Conservation (phyloP, 2,329 filamentous ascomycete genomes). For the Helotiales sp. region DNA sequence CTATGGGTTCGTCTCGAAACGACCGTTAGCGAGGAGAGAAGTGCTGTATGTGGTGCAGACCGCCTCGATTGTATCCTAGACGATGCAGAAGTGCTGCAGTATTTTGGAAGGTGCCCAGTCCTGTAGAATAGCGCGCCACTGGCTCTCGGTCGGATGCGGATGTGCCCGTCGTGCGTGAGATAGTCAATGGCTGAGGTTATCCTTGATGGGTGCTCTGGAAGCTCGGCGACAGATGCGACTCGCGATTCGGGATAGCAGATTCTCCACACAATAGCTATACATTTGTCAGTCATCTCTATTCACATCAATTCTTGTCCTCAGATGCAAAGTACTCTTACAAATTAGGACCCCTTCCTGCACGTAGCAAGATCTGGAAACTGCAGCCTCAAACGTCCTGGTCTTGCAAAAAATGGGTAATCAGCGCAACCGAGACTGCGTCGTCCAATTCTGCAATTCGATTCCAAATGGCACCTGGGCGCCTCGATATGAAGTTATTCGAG, state of each 20-base stretch:
- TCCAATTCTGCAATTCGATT: not conserved
- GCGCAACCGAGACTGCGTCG: not conserved
- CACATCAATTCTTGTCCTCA: not conserved
- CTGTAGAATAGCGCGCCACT: conserved; percentile 12
- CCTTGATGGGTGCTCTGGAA: not conserved
- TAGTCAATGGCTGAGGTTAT: not conserved
- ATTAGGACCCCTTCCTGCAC: not conserved
- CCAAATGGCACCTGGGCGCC: not conserved
- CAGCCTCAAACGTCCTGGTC: not conserved
- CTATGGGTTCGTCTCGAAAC: not conserved
- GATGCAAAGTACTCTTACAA: not conserved
- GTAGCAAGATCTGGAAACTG: not conserved
- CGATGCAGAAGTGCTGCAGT: conserved; percentile 13
- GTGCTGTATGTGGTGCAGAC: not conserved
- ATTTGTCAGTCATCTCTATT: not conserved
- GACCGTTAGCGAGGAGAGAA: conserved; percentile 4
- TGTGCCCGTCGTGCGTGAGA: not conserved
- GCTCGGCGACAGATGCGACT: not conserved
- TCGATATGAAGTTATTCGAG: conserved; percentile 1
- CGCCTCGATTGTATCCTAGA: conserved; percentile 17
- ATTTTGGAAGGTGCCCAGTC: not conserved
- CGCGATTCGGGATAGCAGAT: not conserved
- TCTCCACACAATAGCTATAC: not conserved
- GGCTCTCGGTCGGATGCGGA: conserved; percentile 8
- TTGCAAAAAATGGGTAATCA: not conserved